Base-by-base conservation (phyloP, 192 early-diverging fungal genomes). In the Jimgerdemannia lactiflua region DNA sequence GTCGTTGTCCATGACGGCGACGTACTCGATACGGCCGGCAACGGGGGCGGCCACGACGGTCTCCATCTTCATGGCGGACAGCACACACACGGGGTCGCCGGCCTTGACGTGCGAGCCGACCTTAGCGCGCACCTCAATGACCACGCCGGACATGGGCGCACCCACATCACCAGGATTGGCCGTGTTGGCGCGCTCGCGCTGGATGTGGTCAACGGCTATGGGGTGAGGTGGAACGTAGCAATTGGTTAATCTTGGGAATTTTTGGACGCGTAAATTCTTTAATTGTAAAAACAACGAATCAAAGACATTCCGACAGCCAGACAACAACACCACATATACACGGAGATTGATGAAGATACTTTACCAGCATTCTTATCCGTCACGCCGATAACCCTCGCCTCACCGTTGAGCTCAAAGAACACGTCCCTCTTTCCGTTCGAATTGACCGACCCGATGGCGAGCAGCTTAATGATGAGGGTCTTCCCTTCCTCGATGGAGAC, bases 61-160 rank as follows among this genome's bases (percentile, higher is more conserved):
- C 85, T 98, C 97, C 94, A 95, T 95, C 87, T 95, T 99, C 97
- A 99, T 99, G n/a, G 97, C 97, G 72, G 91, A 94, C 49, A 99
- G 85, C 39, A 99, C 92, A 71, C 91, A 95, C 73, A 99, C 83
- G 3, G 97, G 93, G 74, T 97, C 94, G 17, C 97, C 97, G 17
- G 89, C 88, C 88, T 96, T 96, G 66, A 99, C 90, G 70, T 86
- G 79, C 42, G 89, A 84, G 71, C 96, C 97, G 65, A 88, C 87
- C 73, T 93, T 91, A 39, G 93, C 95, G 74, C 94, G 89, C 77
- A 99, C 87, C 80, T 99, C 97, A 19, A 99, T 91, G 1, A 99
- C 95, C 2, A 96, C 92, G 70, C 97, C 97, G 69, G 92, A 91
- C 97, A 99, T 99, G n/a, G 97, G 97, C 7, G 95, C 95, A 4